phyloP scores from a whole-genome alignment of 495 filamentous ascomycete genomes.

The Talaromyces ruber region DNA sequence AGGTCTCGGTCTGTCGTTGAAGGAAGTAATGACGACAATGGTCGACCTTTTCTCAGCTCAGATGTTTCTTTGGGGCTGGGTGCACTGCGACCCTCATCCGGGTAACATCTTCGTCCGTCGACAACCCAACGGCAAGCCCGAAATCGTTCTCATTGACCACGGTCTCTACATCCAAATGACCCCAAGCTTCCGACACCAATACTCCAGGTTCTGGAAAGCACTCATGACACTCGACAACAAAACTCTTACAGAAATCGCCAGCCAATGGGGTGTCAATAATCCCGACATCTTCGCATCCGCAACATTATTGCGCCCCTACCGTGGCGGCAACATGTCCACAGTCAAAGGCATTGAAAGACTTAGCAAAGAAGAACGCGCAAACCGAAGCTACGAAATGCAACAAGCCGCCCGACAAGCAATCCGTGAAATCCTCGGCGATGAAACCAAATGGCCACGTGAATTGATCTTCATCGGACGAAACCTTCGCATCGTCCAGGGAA shows the following conservation, averaged over 20 bases:
- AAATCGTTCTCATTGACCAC: constrained; percentile 94
- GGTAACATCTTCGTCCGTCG: constrained; percentile 95
- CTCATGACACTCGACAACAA: constrained; percentile 89
- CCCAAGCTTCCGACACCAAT: constrained; percentile 77
- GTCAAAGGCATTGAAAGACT: constrained; percentile 52
- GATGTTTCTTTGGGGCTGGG: constrained; percentile 91
- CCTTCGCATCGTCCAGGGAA: constrained; percentile 82
- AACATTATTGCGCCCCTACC: constrained; percentile 83
- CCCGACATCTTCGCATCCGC: constrained; percentile 85
- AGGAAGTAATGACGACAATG: constrained; percentile 91
- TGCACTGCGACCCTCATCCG: constrained; percentile 94
- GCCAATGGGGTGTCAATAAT: constrained; percentile 77
- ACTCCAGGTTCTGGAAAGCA: constrained; percentile 87
- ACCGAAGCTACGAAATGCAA: constrained; percentile 76
- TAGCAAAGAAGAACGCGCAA: constrained; percentile 40
- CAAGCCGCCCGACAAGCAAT: constrained; percentile 74
- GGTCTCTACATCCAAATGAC: constrained; percentile 90
- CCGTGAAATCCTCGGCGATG: constrained; percentile 76
- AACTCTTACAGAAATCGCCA: constrained; percentile 61
- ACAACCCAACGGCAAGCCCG: constrained; percentile 67
- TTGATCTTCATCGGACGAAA: constrained; percentile 95
- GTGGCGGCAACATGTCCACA: constrained; percentile 66
- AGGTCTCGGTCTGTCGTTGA: constrained; percentile 72
- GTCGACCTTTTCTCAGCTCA: constrained; percentile 90
- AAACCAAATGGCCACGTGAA: constrained; percentile 86